phyloP scores from a whole-genome alignment of 2,329 filamentous ascomycete species.

The Elsinoe batatas region DNA sequence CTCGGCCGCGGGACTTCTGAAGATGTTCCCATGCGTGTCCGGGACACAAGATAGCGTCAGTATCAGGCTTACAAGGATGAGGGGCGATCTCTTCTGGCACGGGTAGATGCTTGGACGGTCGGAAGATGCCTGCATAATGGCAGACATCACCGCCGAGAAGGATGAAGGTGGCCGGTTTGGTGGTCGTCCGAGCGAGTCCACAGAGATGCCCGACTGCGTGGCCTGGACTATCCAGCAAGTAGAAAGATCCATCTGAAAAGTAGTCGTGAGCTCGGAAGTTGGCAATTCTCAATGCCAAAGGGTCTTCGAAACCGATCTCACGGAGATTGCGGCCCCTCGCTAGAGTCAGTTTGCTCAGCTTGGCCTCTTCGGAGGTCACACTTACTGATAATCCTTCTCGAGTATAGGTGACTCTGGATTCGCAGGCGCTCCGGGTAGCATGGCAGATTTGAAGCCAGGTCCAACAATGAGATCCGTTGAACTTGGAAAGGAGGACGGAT shows the following conservation, averaged over 20 bases:
- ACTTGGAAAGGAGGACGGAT: conserved; percentile 35
- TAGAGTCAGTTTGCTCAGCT: conserved; percentile 16
- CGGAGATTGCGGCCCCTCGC: conserved; percentile 21
- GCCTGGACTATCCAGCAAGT: conserved; percentile 44
- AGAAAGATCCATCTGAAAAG: conserved; percentile 49
- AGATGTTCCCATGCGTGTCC: conserved; percentile 1
- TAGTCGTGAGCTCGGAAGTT: conserved; percentile 41
- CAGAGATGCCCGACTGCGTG: conserved; percentile 42
- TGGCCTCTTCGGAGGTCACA: conserved; percentile 24
- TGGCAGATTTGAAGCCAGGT: conserved; percentile 35
- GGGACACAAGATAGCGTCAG: not conserved
- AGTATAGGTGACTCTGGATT: conserved; percentile 31
- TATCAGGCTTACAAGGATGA: conserved; percentile 10
- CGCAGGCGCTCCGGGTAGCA: conserved; percentile 37
- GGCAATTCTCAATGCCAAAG: conserved; percentile 36
- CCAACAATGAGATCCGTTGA: conserved; percentile 39
- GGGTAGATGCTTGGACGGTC: conserved; percentile 7
- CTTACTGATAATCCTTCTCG: conserved; percentile 34
- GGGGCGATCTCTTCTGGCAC: conserved; percentile 24
- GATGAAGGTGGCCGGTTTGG: conserved; percentile 34
- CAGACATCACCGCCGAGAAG: conserved; percentile 41
- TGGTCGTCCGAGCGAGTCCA: conserved; percentile 36
- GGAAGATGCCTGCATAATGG: not conserved
- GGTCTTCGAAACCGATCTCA: no score
- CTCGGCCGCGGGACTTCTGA: not conserved